phyloP scores from a whole-genome alignment of 2,329 filamentous ascomycete genomes.

The Tolypocladium capitatum region DNA sequence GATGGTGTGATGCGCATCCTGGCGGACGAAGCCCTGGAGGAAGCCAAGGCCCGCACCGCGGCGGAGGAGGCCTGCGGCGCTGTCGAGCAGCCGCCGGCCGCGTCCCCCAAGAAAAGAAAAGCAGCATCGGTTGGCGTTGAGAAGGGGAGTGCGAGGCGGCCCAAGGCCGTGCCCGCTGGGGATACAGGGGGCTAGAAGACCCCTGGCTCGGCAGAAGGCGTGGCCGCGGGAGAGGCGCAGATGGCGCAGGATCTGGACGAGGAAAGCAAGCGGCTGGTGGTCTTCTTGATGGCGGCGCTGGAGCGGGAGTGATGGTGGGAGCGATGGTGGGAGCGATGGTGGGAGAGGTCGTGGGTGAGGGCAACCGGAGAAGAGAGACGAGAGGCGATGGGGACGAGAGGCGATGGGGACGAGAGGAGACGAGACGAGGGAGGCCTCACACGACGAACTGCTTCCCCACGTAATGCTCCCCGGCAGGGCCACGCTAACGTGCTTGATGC shows the following conservation, averaged over 20 bases:
- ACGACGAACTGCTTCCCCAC: too few relatives aligned
- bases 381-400: too few relatives aligned
- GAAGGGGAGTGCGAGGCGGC: background rate
- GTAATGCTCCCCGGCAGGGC: too few relatives aligned
- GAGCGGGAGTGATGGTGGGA: background rate
- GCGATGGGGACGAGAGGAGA: too few relatives aligned
- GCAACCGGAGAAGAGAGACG: too few relatives aligned
- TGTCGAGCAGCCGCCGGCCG: background rate
- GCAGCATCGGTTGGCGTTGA: background rate
- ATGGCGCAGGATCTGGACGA: background rate
- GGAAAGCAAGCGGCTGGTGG: background rate
- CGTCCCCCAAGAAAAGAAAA: background rate
- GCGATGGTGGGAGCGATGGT: too few relatives aligned
- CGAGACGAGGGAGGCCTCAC: too few relatives aligned
- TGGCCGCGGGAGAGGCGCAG: background rate
- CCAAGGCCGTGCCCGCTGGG: background rate
- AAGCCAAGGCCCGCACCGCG: background rate
- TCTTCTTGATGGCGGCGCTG: background rate
- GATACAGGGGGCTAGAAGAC: background rate
- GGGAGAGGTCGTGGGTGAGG: too few relatives aligned
- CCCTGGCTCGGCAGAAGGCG: background rate
- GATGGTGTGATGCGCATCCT: conserved; percentile 1
- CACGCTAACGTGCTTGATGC: too few relatives aligned
- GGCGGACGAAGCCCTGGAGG: background rate
- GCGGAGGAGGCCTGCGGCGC: background rate